These are phyloP conservation scores for Colletotrichum filicis DNA, from an alignment of 2,329 filamentous ascomycete species.

Conservation along the genomic window DNA sequence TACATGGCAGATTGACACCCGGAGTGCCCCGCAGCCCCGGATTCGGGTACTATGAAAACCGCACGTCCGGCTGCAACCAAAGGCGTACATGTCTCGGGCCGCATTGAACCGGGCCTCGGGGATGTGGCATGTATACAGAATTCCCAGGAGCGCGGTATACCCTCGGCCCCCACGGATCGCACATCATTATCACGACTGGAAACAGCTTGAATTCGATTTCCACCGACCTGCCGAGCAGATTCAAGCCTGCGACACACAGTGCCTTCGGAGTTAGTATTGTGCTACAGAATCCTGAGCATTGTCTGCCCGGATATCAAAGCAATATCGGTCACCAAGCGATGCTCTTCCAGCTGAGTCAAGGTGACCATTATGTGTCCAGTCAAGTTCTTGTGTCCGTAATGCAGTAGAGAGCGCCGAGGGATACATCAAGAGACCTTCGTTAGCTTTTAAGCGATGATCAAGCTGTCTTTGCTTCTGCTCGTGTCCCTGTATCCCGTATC, in stretches of 20 bases:
- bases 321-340: neutral
- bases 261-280: neutral
- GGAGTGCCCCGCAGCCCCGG: neutral
- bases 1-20: neutral
- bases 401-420: neutral
- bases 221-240: neutral
- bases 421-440: neutral
- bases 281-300: neutral
- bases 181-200: neutral
- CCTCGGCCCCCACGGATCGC: neutral
- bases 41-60: neutral
- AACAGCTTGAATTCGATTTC: no score
- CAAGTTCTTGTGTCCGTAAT: neutral
- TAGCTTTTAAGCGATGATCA: neutral
- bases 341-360: neutral
- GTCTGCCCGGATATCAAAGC: neutral
- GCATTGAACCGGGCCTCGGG: constrained; percentile 14
- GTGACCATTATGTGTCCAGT: neutral
- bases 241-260: neutral
- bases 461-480: neutral
- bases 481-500: neutral
- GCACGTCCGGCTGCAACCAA: neutral
- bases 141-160: no score
- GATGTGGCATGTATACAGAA: neutral
- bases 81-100: neutral